Evolutionary conservation across 1,284 basidiomycete species (phyloP), one percentile per base, ranked within the genome.

Genomic region (Cutaneotrichosporon sp.): DNA sequence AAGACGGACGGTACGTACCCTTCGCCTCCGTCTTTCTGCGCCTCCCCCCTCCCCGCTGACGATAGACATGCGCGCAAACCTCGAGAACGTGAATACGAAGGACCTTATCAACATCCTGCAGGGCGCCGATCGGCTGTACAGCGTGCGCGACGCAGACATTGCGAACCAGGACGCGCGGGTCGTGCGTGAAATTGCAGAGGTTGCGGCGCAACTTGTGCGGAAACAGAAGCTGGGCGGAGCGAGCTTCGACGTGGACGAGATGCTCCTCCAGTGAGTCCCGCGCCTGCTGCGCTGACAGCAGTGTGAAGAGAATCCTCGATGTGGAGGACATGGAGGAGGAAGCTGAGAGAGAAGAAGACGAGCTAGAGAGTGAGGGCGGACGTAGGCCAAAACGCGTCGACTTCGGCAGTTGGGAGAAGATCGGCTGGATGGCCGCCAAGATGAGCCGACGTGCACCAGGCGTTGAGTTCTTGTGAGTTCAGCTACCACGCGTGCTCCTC

Each of bases 171-270:
- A 73, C 43, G 66, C 70, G 22, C 59, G 60, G 29, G 47, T 73
- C 5, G 53, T 73, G 42, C 50, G 45, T 14, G 63, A 63, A 1
- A 60, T 56, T 19, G 51, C 62, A 3, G 68, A 71, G 20, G 63
- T 64, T 25, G 63, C 65, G 1, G 50, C 64, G 41, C 57, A 52
- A 8, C 49, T 68, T 14, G 70, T 74, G 7, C 65, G 72, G 20
- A 66, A 67, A 51, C 61, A 75, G 45, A 74, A 74, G 57, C 65
- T 72, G 17, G 72, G 74, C 27, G 61, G 60, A 3, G 70, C 72
- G 38, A 65, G 70, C 17, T 78, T 78, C 57, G 76, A 79, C 49
- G 66, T 72, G 19, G 75, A 76, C 50, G 76, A 77, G 50, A 76
- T 76, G 46, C 53, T 79, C n/a, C 48, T 61, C 1, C 53, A 62